Evolutionary conservation across 78 protist species (phyloP).

Genomic region (Emiliania huxleyi): DNA sequence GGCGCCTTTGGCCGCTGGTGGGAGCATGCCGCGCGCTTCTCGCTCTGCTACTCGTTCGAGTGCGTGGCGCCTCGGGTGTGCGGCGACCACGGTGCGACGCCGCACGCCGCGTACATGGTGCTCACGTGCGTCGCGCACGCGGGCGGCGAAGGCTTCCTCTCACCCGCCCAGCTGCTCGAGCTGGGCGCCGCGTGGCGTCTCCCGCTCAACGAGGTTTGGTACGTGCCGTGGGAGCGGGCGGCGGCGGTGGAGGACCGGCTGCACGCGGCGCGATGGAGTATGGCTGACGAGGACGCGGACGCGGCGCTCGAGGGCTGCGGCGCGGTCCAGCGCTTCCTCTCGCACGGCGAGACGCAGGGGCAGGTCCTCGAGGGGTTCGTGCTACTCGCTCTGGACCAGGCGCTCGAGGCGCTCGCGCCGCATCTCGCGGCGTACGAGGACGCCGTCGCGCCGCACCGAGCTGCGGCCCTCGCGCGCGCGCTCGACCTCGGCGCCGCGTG

Average conservation of each 20-base stretch:
- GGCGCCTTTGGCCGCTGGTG: background rate
- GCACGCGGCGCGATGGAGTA: background rate
- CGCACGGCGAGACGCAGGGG: background rate
- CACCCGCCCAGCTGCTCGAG: background rate
- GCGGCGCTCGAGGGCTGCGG: background rate
- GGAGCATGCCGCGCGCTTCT: background rate
- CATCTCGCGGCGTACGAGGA: background rate
- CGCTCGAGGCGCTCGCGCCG: background rate
- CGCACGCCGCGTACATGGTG: background rate
- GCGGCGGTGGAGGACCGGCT: background rate
- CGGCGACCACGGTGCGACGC: conserved; percentile 19
- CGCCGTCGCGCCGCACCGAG: background rate
- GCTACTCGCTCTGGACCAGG: background rate
- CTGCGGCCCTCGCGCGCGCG: background rate
- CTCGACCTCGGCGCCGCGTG: background rate
- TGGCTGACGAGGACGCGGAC: background rate
- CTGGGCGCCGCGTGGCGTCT: background rate
- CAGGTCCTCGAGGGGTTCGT: conserved; percentile 11
- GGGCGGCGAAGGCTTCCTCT: background rate
- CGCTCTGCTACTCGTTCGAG: conserved; percentile 13
- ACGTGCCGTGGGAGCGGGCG: background rate
- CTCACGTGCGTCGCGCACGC: background rate
- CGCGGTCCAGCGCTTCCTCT: background rate
- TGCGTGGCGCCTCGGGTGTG: background rate
- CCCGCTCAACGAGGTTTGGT: conserved; percentile 2